A percentile compares a stretch with the other conserved stretches of the same genome.
phyloP scores from a whole-genome alignment of 2,329 filamentous ascomycete species.

The Diaporthe longicolla region DNA sequence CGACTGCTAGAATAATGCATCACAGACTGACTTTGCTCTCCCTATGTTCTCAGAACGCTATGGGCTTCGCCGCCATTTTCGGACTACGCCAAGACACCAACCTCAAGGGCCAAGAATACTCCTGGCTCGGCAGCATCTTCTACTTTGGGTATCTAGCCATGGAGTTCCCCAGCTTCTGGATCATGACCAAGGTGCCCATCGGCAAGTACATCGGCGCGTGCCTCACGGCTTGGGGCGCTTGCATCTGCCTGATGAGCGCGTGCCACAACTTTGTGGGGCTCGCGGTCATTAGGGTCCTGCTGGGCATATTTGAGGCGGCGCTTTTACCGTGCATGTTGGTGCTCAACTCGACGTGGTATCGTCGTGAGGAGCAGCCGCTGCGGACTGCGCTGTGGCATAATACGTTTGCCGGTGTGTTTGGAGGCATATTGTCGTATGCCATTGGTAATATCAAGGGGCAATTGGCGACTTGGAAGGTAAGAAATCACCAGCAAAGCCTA shows the following conservation, averaged over 20 bases:
- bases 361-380: background rate
- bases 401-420: constrained; percentile 2
- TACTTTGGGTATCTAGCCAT: constrained; percentile 1
- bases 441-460: background rate
- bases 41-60: background rate
- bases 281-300: background rate
- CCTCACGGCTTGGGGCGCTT: background rate
- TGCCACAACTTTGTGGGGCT: constrained; percentile 1
- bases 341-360: constrained; percentile 8
- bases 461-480: constrained; percentile 1
- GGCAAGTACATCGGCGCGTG: background rate
- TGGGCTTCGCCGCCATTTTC: background rate
- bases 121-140: constrained; percentile 4
- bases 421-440: background rate
- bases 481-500: background rate
- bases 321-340: constrained; percentile 3
- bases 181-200: constrained; percentile 5
- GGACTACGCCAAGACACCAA: constrained; percentile 7
- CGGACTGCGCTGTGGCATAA: background rate
- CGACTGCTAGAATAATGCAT: background rate
- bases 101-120: background rate
- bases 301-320: background rate
- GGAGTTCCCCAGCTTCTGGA: background rate
- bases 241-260: background rate
- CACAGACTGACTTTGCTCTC: constrained; percentile 3